Evolutionary conservation across 306 rosid genomes (phyloP).

Genomic region (Citrullus amarus): DNA sequence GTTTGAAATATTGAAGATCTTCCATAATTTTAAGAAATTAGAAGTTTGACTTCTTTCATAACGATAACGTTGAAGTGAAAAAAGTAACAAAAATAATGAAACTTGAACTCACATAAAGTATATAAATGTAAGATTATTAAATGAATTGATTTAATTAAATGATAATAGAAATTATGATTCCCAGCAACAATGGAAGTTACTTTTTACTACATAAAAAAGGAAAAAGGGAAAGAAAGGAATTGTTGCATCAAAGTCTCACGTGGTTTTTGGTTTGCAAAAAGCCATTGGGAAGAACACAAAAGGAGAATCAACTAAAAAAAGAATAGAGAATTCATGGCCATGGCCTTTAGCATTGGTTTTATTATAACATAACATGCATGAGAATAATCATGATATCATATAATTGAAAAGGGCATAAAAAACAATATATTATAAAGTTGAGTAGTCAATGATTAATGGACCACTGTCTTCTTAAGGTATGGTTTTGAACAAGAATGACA

Average conservation of each 20-base stretch:
- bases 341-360: background rate
- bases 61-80: too few species aligned
- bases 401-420: background rate
- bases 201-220: background rate
- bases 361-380: background rate
- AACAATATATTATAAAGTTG: background rate
- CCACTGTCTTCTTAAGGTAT: constrained; percentile 1
- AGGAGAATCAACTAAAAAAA: background rate
- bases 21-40: background rate
- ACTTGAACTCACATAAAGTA: background rate
- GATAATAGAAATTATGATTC: background rate
- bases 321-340: background rate
- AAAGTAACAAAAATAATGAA: too few species aligned
- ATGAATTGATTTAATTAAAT: background rate
- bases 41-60: too few species aligned
- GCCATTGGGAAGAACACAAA: background rate
- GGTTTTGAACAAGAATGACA: constrained; percentile 6
- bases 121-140: background rate
- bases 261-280: background rate
- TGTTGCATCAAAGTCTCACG: background rate
- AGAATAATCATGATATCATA: background rate
- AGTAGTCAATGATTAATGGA: background rate
- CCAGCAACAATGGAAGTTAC: background rate
- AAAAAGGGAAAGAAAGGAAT: background rate
- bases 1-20: background rate